A percentile compares a stretch with the other conserved stretches of the same genome.
These are phyloP conservation scores for Venturia nashicola DNA, from an alignment of 2,329 filamentous ascomycete species.

Conservation along the genomic window DNA sequence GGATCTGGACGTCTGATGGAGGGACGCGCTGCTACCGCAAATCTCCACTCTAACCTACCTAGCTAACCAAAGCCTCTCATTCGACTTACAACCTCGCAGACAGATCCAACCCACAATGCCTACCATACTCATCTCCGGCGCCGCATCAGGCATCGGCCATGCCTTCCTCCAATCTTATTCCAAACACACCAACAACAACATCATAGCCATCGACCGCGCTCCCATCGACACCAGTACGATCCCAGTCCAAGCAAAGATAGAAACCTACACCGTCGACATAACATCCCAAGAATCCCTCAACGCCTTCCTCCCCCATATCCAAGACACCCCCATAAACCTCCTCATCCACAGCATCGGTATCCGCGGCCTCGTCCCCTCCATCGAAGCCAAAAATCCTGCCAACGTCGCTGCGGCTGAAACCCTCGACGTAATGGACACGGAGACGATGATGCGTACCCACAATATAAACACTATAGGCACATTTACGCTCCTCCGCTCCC, in stretches of 20 bases:
- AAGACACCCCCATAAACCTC: conserved; percentile 21
- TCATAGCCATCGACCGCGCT: conserved; percentile 22
- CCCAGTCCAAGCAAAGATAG: conserved; percentile 2
- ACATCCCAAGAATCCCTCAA: conserved; percentile 16
- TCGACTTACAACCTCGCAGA: neutral
- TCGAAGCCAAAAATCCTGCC: conserved; percentile 16
- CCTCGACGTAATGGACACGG: conserved; percentile 25
- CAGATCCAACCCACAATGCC: neutral
- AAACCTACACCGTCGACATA: conserved; percentile 16
- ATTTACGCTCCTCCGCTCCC: conserved; percentile 25
- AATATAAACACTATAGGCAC: conserved; percentile 31
- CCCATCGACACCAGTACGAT: conserved; percentile 8
- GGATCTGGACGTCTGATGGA: no score
- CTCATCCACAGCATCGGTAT: conserved; percentile 33
- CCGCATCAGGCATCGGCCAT: conserved; percentile 25
- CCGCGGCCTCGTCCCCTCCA: conserved; percentile 28
- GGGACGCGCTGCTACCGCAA: neutral
- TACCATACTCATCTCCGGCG: conserved; percentile 24
- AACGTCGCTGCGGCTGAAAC: conserved; percentile 31
- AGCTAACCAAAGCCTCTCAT: neutral
- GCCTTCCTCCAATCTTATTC: conserved; percentile 21
- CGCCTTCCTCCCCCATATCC: conserved; percentile 13
- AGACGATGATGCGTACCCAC: conserved; percentile 27
- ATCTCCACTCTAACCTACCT: neutral
- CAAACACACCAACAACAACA: conserved; percentile 9